Base-by-base conservation (phyloP, 192 early-diverging fungal species). In the Coemansia sp. region DNA sequence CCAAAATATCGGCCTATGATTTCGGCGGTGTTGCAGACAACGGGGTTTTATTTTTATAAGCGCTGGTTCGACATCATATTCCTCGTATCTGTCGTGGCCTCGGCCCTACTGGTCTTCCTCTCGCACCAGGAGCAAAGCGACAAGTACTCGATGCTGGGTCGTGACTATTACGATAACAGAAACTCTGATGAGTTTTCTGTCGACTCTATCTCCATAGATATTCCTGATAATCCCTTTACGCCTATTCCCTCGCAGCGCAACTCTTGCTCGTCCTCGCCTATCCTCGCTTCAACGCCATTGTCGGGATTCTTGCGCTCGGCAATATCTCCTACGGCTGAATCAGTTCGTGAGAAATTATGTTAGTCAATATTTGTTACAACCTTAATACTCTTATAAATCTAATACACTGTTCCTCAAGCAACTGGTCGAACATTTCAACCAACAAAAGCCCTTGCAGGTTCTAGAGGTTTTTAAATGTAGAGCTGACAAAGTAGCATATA, bases 21-120 rank as follows among this genome's bases (percentile, higher is more conserved):
- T 47, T 92, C 92, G 2, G 89, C 89, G 12, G 89, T 94, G 0
- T 76, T 97, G 63, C 92, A 91, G 29, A 85, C 90, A 13, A 89
- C 96, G 16, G 93, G 96, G 60, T 95, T 97, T 68, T 86, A 93
- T 75, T 97, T 94, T 74, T 98, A 95, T 79, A 91, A 93, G 72
- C 90, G 90, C 57, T 97, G 96, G 97, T 96, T 95, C 66, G 97
- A 98, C 80, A 86, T 93, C 9, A 95, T 96, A 13, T 96, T 96
- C 79, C 75, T 98, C 46, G 85, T 95, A 18, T 90, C 91, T n/a
- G 94, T 94, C 0, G 67, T 93, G 11, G 74, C 89, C 12, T 93
- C 91, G 38, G 86, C 88, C 9, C 77, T 88, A 20, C 86, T 97
- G 51, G 80, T 96, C 42, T 93, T 90, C 70, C 73, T 92, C 65